Percentiles rank a stretch among this genome's conserved stretches.
These are phyloP conservation scores for Physcomitrellopsis africana DNA, from an alignment of 225 moss, liverwort and hornwort species.

Conservation along the genomic window DNA sequence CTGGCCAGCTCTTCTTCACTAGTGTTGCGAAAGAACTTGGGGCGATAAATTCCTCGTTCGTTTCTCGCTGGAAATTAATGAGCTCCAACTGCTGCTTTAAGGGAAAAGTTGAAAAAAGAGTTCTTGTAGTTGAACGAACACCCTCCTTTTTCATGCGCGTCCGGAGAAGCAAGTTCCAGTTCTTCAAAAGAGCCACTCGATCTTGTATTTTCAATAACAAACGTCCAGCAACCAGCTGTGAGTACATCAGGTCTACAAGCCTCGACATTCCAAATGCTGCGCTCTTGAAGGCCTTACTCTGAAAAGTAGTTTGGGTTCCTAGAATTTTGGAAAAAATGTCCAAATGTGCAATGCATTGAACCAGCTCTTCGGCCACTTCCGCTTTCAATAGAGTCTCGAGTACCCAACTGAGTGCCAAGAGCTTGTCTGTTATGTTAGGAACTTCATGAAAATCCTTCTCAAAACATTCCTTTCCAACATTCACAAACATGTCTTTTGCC, in stretches of 20 bases:
- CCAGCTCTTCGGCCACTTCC: conserved; percentile 25
- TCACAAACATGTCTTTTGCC: conserved; percentile 10
- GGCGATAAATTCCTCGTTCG: not conserved
- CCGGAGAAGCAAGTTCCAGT: conserved; percentile 11
- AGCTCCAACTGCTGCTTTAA: conserved; percentile 26
- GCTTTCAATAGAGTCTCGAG: conserved; percentile 10
- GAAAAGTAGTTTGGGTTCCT: conserved; percentile 15
- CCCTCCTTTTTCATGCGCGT: not conserved
- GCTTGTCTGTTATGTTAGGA: conserved; percentile 8
- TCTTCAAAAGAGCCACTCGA: conserved; percentile 20
- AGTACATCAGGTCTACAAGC: not conserved
- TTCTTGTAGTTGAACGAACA: conserved; percentile 4
- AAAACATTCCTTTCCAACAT: conserved; percentile 4
- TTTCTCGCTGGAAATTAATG: not conserved
- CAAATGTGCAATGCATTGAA: conserved; percentile 21
- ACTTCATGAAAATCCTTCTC: not conserved
- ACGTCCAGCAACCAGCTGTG: conserved; percentile 25
- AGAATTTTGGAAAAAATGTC: conserved; percentile 12
- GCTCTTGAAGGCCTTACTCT: no score
- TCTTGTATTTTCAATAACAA: conserved; percentile 25
- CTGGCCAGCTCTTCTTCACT: conserved; percentile 27
- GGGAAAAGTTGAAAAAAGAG: conserved; percentile 23
- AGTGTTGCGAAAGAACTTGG: conserved; percentile 24
- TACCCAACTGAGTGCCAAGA: conserved; percentile 27
- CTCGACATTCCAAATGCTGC: not conserved